Conservation (phyloP, 1,284 basidiomycete genomes). For the Mycosarcoma maydis region DNA sequence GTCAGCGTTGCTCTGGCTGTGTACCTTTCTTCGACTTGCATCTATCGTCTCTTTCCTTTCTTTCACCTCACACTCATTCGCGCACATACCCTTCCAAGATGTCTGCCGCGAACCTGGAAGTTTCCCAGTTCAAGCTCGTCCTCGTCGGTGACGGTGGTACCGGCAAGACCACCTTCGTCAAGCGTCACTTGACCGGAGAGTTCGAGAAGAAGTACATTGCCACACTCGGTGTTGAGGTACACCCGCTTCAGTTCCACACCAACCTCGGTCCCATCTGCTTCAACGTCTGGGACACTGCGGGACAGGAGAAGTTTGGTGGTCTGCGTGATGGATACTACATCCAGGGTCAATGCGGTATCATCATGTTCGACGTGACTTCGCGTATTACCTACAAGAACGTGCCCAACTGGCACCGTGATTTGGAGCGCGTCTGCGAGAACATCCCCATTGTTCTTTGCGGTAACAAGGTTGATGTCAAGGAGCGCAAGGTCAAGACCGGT, state of each 20-base stretch:
- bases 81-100: conserved; percentile 17
- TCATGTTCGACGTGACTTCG: conserved; percentile 99
- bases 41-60: background rate
- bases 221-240: conserved; percentile 98
- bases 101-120: conserved; percentile 61
- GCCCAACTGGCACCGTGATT: conserved; percentile 99
- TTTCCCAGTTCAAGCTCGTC: conserved; percentile 98
- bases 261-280: conserved; percentile 99
- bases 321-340: conserved; percentile 67
- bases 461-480: conserved; percentile 99
- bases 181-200: conserved; percentile 95
- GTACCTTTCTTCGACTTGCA: background rate
- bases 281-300: conserved; percentile 99
- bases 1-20: too few species aligned
- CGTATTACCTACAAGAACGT: conserved; percentile 99
- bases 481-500: conserved; percentile 99
- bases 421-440: conserved; percentile 99
- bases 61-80: background rate
- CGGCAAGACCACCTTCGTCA: conserved; percentile 74
- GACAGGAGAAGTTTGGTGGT: conserved; percentile 91
- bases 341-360: conserved; percentile 95
- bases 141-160: conserved; percentile 99
- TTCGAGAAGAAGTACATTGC: conserved; percentile 99
- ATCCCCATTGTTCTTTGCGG: conserved; percentile 99
- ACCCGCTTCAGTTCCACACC: conserved; percentile 94